Percentiles rank a stretch among this genome's conserved stretches.
Evolutionary conservation across 441 rosid species (phyloP).

Genomic region (Metrosideros polymorpha): DNA sequence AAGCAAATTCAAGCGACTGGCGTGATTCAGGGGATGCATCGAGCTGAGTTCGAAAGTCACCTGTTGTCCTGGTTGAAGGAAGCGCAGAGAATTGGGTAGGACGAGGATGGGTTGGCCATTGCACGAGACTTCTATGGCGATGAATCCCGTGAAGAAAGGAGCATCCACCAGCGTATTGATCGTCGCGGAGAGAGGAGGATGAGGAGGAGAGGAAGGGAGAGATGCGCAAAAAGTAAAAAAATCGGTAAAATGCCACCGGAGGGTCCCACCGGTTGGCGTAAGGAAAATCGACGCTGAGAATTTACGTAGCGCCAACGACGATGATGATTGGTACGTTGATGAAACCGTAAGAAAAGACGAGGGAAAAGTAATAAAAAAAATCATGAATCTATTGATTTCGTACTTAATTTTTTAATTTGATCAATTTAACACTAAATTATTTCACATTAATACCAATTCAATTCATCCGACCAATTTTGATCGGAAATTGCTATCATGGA

Average conservation of each 20-base stretch:
- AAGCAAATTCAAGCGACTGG: neutral
- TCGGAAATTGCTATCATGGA: too few relatives aligned
- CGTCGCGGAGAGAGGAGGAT: neutral
- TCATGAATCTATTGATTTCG: too few relatives aligned
- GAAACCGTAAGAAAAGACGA: too few relatives aligned
- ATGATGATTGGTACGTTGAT: neutral
- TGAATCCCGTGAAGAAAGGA: neutral
- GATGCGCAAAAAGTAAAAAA: neutral
- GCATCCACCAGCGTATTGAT: neutral
- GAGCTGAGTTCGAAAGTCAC: constrained; percentile 3
- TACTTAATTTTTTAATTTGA: too few relatives aligned
- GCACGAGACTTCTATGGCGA: neutral
- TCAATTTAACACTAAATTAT: too few relatives aligned
- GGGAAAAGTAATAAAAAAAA: too few relatives aligned
- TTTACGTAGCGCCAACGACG: neutral
- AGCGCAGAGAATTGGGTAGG: constrained; percentile 48
- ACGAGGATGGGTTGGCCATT: constrained; percentile 27
- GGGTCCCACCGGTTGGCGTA: neutral
- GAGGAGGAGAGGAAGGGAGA: neutral
- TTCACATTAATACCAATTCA: too few relatives aligned
- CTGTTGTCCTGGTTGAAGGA: constrained; percentile 85
- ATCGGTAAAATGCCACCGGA: neutral
- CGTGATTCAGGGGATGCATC: neutral
- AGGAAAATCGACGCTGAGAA: neutral
- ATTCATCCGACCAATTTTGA: too few relatives aligned